Evolutionary conservation across 1,284 basidiomycete species (phyloP).

Genomic region (Leccinum subrobustum): DNA sequence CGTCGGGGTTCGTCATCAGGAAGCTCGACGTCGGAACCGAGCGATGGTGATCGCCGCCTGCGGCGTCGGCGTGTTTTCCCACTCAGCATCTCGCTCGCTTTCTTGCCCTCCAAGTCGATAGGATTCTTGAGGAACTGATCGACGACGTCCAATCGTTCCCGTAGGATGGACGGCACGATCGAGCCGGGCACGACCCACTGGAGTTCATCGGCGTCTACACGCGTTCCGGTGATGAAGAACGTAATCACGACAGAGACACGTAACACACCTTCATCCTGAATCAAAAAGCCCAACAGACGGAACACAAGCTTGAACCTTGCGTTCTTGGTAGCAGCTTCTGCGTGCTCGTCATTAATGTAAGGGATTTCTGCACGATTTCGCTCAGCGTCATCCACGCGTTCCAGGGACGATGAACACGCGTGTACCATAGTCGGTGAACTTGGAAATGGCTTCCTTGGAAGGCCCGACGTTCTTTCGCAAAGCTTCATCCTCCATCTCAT

Average conservation of each 20-base stretch:
- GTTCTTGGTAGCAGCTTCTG: slow-evolving; percentile 75
- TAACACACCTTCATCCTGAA: slow-evolving; percentile 56
- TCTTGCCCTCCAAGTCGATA: slow-evolving; percentile 73
- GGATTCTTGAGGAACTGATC: slow-evolving; percentile 75
- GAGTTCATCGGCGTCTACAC: slow-evolving; percentile 62
- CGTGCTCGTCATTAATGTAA: slow-evolving; percentile 69
- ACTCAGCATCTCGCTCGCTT: slow-evolving; percentile 60
- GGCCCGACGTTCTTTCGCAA: slow-evolving; percentile 44
- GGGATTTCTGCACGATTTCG: slow-evolving; percentile 58
- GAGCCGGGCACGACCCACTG: slow-evolving; percentile 78
- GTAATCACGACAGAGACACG: slow-evolving; percentile 6
- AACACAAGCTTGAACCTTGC: slow-evolving; percentile 81
- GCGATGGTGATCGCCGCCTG: slow-evolving; percentile 46
- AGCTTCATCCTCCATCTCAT: slow-evolving; percentile 42
- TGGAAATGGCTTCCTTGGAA: slow-evolving; percentile 67
- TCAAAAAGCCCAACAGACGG: slow-evolving; percentile 64
- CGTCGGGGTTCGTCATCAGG: slow-evolving; percentile 44
- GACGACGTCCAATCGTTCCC: slow-evolving; percentile 66
- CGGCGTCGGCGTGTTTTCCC: slow-evolving; percentile 59
- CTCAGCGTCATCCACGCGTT: slow-evolving; percentile 1
- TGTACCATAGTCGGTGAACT: slow-evolving; percentile 79
- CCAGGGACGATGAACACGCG: neutral
- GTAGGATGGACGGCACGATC: slow-evolving; percentile 63
- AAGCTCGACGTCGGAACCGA: slow-evolving; percentile 42
- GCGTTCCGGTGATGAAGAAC: neutral